Conservation (phyloP, 2,329 filamentous ascomycete species). For the Capronia americana region DNA sequence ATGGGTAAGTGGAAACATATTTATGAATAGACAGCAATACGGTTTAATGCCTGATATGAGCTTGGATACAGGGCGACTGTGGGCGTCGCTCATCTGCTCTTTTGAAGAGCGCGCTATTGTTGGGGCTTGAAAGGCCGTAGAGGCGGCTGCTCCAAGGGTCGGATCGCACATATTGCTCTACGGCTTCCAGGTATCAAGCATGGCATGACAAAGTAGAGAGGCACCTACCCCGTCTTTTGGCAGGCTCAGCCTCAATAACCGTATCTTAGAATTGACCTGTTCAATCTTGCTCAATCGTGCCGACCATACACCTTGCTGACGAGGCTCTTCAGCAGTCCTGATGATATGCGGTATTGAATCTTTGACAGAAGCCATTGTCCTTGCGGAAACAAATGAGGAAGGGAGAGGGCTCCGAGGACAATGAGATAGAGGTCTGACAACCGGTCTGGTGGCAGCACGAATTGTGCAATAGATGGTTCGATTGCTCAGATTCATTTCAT, state of each 20-base stretch:
- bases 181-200: background rate
- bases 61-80: background rate
- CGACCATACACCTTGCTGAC: slow-evolving; percentile 68
- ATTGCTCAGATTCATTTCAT: slow-evolving; percentile 5
- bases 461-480: background rate
- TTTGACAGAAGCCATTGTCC: slow-evolving; percentile 41
- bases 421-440: background rate
- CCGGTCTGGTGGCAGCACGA: background rate
- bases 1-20: slow-evolving; percentile 18
- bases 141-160: background rate
- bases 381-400: slow-evolving; percentile 1
- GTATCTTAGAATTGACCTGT: slow-evolving; percentile 70
- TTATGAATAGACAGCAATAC: background rate
- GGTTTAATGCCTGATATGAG: background rate
- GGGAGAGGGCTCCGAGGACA: background rate
- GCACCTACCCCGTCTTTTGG: slow-evolving; percentile 50
- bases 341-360: slow-evolving; percentile 65
- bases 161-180: background rate
- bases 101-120: background rate
- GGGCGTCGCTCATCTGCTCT: background rate
- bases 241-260: slow-evolving; percentile 70
- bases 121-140: slow-evolving; percentile 19
- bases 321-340: slow-evolving; percentile 75
- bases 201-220: slow-evolving; percentile 3
- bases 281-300: slow-evolving; percentile 68